Conservation (phyloP, 2,329 filamentous ascomycete genomes). For the Exserohilum rostratum region DNA sequence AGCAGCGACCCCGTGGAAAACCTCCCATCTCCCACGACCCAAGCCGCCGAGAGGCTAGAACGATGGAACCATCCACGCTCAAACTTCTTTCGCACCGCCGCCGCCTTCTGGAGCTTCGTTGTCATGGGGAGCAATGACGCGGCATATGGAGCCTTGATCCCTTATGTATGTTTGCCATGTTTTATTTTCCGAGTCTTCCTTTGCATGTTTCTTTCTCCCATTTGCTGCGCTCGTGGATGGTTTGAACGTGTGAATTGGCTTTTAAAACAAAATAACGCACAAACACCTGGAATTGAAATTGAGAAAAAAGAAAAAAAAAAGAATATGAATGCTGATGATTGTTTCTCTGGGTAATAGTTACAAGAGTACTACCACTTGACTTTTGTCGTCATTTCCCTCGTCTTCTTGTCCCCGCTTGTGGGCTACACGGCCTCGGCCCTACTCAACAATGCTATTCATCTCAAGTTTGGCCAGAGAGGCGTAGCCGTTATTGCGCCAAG, state of each 20-base stretch:
- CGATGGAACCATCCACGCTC: slow-evolving; percentile 68
- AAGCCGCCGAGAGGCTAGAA: slow-evolving; percentile 53
- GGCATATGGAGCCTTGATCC: slow-evolving; percentile 62
- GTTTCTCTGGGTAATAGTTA: slow-evolving; percentile 50
- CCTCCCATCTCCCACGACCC: slow-evolving; percentile 55
- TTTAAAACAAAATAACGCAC: background rate
- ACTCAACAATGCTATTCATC: slow-evolving; percentile 68
- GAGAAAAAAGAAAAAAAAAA: background rate
- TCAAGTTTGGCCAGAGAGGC: slow-evolving; percentile 71
- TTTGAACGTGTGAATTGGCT: background rate
- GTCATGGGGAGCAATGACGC: slow-evolving; percentile 74
- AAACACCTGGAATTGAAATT: too few relatives aligned
- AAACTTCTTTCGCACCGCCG: slow-evolving; percentile 65
- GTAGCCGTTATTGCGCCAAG: slow-evolving; percentile 69
- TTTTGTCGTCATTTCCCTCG: slow-evolving; percentile 68
- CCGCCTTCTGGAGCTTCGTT: slow-evolving; percentile 66
- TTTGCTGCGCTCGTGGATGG: too few relatives aligned
- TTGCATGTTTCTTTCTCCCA: too few relatives aligned
- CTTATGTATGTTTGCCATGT: slow-evolving; percentile 48
- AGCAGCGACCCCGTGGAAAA: slow-evolving; percentile 43
- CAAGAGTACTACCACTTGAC: slow-evolving; percentile 67
- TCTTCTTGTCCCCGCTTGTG: slow-evolving; percentile 70
- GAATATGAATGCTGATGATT: background rate
- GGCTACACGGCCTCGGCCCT: slow-evolving; percentile 70
- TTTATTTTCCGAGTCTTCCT: background rate